These are phyloP conservation scores for Cryoendolithus antarcticus DNA, from an alignment of 2,329 filamentous ascomycete genomes.

Conservation along the genomic window DNA sequence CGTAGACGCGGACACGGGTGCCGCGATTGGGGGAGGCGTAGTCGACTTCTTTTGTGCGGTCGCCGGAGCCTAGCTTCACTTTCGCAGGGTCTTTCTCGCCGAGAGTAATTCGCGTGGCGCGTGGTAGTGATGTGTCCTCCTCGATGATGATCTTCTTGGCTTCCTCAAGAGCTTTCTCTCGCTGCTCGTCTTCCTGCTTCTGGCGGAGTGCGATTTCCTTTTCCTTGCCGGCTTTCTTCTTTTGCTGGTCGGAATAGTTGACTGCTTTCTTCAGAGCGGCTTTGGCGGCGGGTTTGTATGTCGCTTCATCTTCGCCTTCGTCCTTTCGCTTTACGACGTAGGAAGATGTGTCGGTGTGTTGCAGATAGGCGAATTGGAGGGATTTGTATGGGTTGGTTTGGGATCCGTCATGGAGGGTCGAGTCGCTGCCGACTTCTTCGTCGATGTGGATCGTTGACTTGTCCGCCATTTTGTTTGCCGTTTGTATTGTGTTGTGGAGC, in stretches of 20 bases:
- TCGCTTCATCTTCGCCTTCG: slow-evolving; percentile 52
- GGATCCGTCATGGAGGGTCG: slow-evolving; percentile 50
- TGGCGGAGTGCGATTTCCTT: slow-evolving; percentile 59
- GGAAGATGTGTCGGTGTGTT: slow-evolving; percentile 48
- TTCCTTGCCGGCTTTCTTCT: slow-evolving; percentile 75
- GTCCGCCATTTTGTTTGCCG: slow-evolving; percentile 18
- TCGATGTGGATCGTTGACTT: slow-evolving; percentile 57
- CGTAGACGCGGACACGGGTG: slow-evolving; percentile 65
- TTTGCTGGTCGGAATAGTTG: slow-evolving; percentile 59
- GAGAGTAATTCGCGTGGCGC: slow-evolving; percentile 64
- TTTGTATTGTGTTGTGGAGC: neutral
- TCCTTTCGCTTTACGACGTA: slow-evolving; percentile 60
- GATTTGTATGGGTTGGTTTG: slow-evolving; percentile 70
- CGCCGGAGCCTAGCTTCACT: slow-evolving; percentile 41
- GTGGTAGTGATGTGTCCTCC: slow-evolving; percentile 61
- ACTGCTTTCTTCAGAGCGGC: slow-evolving; percentile 75
- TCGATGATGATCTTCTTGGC: slow-evolving; percentile 63
- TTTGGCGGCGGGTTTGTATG: slow-evolving; percentile 75
- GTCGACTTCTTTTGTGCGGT: slow-evolving; percentile 38
- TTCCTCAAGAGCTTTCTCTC: slow-evolving; percentile 62
- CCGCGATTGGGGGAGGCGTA: slow-evolving; percentile 46
- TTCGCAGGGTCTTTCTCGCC: slow-evolving; percentile 53
- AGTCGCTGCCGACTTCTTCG: slow-evolving; percentile 61
- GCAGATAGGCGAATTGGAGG: slow-evolving; percentile 63
- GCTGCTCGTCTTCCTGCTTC: slow-evolving; percentile 59